Evolutionary conservation across 495 filamentous ascomycete genomes (phyloP).

Genomic region (Xylona heveae): DNA sequence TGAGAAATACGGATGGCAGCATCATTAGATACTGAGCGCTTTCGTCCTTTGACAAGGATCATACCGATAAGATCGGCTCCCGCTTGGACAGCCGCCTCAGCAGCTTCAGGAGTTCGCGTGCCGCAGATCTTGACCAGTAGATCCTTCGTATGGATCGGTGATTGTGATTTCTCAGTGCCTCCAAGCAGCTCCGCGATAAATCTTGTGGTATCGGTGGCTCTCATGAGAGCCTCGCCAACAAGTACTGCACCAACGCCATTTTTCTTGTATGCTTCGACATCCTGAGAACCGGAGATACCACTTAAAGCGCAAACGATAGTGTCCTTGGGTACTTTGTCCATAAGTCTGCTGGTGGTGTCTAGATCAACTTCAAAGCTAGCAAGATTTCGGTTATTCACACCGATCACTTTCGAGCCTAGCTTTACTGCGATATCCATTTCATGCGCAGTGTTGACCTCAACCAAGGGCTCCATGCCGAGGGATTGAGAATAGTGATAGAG

Average conservation of each 20-base stretch:
- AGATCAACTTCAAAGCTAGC: conserved; percentile 93
- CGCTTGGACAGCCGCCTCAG: conserved; percentile 57
- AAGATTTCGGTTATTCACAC: conserved; percentile 93
- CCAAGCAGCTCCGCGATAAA: conserved; percentile 73
- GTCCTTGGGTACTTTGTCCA: conserved; percentile 60
- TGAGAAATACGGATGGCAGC: conserved; percentile 61
- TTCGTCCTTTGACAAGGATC: conserved; percentile 65
- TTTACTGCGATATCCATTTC: conserved; percentile 80
- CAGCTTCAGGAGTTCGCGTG: conserved; percentile 68
- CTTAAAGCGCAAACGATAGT: conserved; percentile 91
- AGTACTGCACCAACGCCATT: conserved; percentile 85
- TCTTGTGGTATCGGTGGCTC: conserved; percentile 49
- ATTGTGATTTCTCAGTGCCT: conserved; percentile 14
- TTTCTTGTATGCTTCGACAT: conserved; percentile 69
- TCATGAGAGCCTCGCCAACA: conserved; percentile 92
- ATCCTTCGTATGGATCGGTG: conserved; percentile 2
- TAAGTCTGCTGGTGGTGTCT: conserved; percentile 76
- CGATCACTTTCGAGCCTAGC: conserved; percentile 83
- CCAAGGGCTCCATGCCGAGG: conserved; percentile 92
- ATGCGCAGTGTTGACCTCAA: conserved; percentile 85
- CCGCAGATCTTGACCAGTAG: conserved; percentile 88
- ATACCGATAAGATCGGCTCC: conserved; percentile 89
- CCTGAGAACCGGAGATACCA: conserved; percentile 77
- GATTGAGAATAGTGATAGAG: conserved; percentile 76
- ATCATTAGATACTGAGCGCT: conserved; percentile 54